Conservation (phyloP, 495 filamentous ascomycete genomes). For the Lindgomyces ingoldianus region DNA sequence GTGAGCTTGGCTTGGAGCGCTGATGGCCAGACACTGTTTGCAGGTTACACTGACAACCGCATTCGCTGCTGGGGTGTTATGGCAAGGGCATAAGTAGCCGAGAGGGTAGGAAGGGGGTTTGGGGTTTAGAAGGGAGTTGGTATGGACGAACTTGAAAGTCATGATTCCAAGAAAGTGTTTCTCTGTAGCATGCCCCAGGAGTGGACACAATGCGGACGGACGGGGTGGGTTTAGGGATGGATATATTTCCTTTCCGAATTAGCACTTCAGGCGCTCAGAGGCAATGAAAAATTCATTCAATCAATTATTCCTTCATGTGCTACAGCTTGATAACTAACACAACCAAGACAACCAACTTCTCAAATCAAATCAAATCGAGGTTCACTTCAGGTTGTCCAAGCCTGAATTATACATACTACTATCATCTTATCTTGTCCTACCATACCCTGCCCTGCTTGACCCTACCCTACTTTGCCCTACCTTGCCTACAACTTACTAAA, state of each 20-base stretch:
- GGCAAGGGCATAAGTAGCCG: constrained; percentile 51
- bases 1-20: constrained; percentile 94
- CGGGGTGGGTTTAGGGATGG: constrained; percentile 19
- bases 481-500: constrained; percentile 78
- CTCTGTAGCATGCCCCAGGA: constrained; percentile 34
- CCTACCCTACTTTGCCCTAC: background rate
- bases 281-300: constrained; percentile 39
- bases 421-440: no score
- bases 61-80: constrained; percentile 99
- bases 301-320: constrained; percentile 11
- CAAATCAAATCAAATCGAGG: no score
- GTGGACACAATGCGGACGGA: constrained; percentile 4
- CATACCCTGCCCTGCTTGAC: background rate
- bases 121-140: constrained; percentile 5
- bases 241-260: constrained; percentile 26
- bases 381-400: no score
- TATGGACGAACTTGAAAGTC: constrained; percentile 17
- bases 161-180: constrained; percentile 24
- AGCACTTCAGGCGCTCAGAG: constrained; percentile 41
- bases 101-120: background rate
- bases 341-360: no score
- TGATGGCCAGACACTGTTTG: constrained; percentile 98
- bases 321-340: no score
- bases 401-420: no score
- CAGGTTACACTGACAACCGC: constrained; percentile 99